Conservation (phyloP, 2,329 filamentous ascomycete genomes). For the Hypomyces rosellus region DNA sequence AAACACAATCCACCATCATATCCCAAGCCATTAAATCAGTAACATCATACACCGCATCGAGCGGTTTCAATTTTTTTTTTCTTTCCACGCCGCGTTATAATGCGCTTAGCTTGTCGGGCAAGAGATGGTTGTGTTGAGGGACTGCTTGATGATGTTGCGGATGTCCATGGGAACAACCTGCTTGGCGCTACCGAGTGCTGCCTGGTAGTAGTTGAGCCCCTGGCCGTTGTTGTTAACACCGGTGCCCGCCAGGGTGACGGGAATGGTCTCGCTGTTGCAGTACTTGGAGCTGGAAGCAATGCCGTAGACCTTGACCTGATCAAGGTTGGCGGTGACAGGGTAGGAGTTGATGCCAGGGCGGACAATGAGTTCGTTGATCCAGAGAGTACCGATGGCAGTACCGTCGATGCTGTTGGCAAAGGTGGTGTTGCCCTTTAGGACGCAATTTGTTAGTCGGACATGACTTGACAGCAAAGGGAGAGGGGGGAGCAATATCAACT, state of each 20-base stretch:
- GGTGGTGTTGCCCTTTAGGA: slow-evolving; percentile 52
- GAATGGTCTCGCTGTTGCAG: slow-evolving; percentile 49
- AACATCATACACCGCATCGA: neutral
- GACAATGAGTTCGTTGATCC: slow-evolving; percentile 53
- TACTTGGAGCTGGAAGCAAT: slow-evolving; percentile 31
- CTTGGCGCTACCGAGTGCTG: slow-evolving; percentile 46
- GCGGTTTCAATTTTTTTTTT: no score
- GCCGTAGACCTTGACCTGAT: slow-evolving; percentile 42
- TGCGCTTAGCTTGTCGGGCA: neutral
- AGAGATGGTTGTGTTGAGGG: slow-evolving; percentile 14
- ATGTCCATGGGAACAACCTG: slow-evolving; percentile 49
- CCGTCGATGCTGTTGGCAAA: slow-evolving; percentile 53
- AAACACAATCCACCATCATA: neutral
- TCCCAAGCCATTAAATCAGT: neutral
- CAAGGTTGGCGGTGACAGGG: slow-evolving; percentile 47
- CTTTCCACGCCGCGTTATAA: neutral
- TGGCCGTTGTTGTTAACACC: slow-evolving; percentile 46
- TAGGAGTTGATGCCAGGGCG: slow-evolving; percentile 53
- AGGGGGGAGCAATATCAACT: slow-evolving; percentile 20
- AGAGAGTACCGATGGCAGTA: slow-evolving; percentile 46
- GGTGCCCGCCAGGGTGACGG: slow-evolving; percentile 49
- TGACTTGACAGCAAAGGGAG: neutral
- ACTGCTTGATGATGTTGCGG: slow-evolving; percentile 33
- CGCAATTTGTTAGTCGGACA: slow-evolving; percentile 1
- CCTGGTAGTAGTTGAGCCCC: slow-evolving; percentile 49